Evolutionary conservation across 257 asterid genomes (phyloP).

Genomic region (Lycium ferocissimum): DNA sequence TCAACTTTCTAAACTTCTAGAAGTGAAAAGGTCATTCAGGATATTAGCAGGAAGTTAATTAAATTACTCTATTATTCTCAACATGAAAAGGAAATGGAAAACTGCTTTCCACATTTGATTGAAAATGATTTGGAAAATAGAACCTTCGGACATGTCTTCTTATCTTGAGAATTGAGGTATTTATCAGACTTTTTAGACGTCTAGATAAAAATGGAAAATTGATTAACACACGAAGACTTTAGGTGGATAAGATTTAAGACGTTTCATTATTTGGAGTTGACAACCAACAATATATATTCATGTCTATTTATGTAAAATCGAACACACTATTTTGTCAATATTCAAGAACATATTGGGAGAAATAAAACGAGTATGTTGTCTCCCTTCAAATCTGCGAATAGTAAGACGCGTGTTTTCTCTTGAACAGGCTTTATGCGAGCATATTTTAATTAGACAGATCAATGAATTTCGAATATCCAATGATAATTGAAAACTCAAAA

Average conservation of each 20-base stretch:
- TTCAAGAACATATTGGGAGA: no score
- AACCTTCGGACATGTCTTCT: constrained; percentile 7
- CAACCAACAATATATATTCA: constrained; percentile 5
- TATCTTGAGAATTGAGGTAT: neutral
- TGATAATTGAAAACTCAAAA: no score
- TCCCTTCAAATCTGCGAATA: no score
- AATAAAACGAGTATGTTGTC: no score
- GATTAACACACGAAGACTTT: neutral
- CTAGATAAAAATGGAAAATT: neutral
- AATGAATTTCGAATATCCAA: no score
- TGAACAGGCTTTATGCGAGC: no score
- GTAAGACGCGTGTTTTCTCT: no score
- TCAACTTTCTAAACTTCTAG: neutral
- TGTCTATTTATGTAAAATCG: neutral
- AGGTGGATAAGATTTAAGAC: neutral
- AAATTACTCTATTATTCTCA: neutral
- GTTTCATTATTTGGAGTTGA: neutral
- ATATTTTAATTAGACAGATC: no score
- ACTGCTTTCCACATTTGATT: neutral
- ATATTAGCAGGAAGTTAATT: neutral
- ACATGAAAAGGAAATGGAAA: neutral
- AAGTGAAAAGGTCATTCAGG: neutral
- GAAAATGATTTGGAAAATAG: neutral
- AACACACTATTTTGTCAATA: neutral
- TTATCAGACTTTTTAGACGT: neutral